Evolutionary conservation across 306 rosid species (phyloP), one percentile per base, ranked within the genome.

Genomic region (Glycyrrhiza uralensis): DNA sequence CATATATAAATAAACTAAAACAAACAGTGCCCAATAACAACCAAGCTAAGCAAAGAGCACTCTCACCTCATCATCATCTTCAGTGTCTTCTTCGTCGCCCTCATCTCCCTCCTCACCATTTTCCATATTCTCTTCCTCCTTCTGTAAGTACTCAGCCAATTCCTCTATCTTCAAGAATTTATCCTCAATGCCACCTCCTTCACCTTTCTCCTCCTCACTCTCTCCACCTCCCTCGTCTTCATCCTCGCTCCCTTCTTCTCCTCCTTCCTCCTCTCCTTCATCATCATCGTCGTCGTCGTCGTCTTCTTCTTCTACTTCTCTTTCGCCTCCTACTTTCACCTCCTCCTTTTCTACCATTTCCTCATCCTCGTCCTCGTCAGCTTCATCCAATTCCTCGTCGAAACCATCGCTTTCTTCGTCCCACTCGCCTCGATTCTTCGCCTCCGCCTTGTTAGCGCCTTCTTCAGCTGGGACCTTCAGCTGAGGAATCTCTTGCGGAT

Each of bases 161-260:
- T 89, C 97, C 73, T 86, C 83, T 45, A 91, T 55, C 76, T 87
- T 94, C 59, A 94, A 76, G 62, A 91, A 91, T 46, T 76, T 66
- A 71, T 94, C 98, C 23, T 89, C 97, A 66, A 94, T 80, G 11
- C 83, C 92, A 74, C 67, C 87, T 52, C 57, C 77, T n/a, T 81
- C 80, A 10, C 46, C 84, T 41, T 72, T 52, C 15, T 67, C 75
- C 41, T 52, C 44, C 9, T 64, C 80, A 2, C 15, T 42, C 35
- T 51, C 2, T 29, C 55, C 14, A 2, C 35, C 78, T 54, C 30
- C 26, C 6, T 44, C 76, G 50, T 26, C 36, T 50, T 62, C 52
- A 3, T 42, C 62, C 72, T 42, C 64, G 47, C 28, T 35, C 77
- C 30, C 69, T 1, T 78, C 75, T 4, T 35, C 79, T 4, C 50